phyloP scores from a whole-genome alignment of 139 green algal species.

The Volvox africanus region DNA sequence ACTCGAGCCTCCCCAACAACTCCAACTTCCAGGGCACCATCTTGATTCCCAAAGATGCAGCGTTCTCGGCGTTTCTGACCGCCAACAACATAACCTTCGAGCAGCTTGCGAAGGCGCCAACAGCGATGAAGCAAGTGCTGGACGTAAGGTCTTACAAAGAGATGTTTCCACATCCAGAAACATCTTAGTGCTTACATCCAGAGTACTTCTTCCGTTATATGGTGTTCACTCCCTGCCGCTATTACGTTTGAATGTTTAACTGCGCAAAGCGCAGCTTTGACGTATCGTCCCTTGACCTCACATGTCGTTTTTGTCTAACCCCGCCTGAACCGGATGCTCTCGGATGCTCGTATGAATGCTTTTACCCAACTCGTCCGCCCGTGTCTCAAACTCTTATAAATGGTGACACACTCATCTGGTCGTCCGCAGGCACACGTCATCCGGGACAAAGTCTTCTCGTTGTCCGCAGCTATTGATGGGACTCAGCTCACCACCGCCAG shows the following conservation, averaged over 20 bases:
- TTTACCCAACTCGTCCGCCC: background rate
- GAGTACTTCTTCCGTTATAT: no score
- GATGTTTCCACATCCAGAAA: no score
- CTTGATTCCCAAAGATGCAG: background rate
- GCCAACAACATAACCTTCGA: background rate
- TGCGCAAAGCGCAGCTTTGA: no score
- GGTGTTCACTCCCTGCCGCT: no score
- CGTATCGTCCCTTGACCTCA: no score
- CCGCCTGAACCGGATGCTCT: no score
- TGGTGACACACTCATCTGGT: no score
- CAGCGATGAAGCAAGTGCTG: background rate
- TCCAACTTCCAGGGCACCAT: background rate
- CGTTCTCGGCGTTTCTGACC: background rate
- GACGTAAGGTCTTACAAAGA: background rate
- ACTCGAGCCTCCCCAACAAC: background rate
- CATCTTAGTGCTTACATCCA: no score
- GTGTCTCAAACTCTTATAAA: no score
- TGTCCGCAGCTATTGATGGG: background rate
- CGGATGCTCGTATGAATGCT: no score
- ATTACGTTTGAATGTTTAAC: no score
- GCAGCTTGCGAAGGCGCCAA: background rate
- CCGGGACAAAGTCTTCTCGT: background rate
- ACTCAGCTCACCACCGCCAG: background rate
- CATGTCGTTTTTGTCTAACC: no score
- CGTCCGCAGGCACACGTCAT: constrained; percentile 8